Conservation (phyloP, 2,329 filamentous ascomycete species). For the Diaporthe sp. region DNA sequence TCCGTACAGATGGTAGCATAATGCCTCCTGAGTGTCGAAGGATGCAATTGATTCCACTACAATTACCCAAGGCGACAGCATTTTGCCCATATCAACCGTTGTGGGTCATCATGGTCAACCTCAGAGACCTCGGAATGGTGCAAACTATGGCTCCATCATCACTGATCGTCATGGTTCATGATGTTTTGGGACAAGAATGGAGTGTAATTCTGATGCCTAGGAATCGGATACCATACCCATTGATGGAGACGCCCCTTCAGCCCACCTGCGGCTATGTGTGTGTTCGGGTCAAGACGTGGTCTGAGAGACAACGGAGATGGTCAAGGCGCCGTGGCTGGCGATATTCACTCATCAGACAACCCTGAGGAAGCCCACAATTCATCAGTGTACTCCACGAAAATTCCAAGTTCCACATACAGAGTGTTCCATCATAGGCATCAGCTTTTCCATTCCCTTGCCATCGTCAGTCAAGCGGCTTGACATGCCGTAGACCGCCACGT, state of each 20-base stretch:
- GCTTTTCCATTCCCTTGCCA: background rate
- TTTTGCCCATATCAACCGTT: background rate
- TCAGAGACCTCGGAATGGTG: background rate
- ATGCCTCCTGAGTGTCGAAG: background rate
- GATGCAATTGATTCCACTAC: background rate
- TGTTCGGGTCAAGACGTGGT: background rate
- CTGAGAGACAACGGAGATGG: background rate
- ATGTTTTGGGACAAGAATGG: background rate
- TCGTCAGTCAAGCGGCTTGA: background rate
- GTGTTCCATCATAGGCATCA: background rate
- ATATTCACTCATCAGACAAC: background rate
- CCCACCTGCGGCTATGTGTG: background rate
- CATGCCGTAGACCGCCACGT: background rate
- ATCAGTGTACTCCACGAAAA: background rate
- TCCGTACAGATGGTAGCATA: background rate
- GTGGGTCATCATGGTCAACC: background rate
- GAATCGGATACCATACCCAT: background rate
- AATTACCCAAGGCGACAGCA: background rate
- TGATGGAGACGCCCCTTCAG: background rate
- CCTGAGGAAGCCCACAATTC: background rate
- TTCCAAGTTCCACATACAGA: background rate
- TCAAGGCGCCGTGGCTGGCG: background rate
- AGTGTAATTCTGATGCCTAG: background rate
- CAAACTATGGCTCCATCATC: background rate
- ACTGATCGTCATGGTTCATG: background rate